Percentiles rank a stretch among this genome's conserved stretches.
Conservation (phyloP, 371 early-diverging fungal species). For the Entomophthora muscae region DNA sequence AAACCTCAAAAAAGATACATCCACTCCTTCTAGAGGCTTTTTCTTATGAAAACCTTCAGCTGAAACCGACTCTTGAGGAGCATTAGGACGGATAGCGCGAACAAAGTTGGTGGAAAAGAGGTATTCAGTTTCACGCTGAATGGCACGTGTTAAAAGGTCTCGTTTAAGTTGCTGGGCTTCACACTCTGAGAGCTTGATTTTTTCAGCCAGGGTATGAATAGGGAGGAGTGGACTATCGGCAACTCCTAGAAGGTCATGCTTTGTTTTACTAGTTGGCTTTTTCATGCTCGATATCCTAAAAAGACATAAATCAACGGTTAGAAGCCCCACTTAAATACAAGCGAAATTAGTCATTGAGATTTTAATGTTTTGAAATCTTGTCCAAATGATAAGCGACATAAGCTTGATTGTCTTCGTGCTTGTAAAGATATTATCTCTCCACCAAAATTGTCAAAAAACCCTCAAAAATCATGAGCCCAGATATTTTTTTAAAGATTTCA, state of each 20-base stretch:
- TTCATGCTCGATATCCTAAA: too few relatives aligned
- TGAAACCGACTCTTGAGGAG: background rate
- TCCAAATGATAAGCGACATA: too few relatives aligned
- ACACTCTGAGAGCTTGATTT: background rate
- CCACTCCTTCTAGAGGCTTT: background rate
- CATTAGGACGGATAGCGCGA: background rate
- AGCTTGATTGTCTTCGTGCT: too few relatives aligned
- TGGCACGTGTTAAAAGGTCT: constrained; percentile 4
- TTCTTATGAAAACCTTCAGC: background rate
- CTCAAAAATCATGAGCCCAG: too few relatives aligned
- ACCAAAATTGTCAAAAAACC: too few relatives aligned
- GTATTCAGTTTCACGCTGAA: background rate
- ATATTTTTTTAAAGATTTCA: too few relatives aligned
- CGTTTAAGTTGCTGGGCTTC: constrained; percentile 6
- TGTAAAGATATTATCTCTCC: too few relatives aligned
- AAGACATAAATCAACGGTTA: too few relatives aligned
- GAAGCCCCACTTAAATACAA: too few relatives aligned
- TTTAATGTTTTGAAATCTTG: too few relatives aligned
- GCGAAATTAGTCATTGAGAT: too few relatives aligned
- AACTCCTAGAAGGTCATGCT: background rate
- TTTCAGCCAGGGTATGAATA: background rate
- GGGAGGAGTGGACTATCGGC: background rate
- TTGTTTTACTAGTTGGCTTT: too few relatives aligned
- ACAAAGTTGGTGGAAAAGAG: constrained; percentile 5
- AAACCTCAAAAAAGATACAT: background rate